Conservation (phyloP, 768 basidiomycete genomes). For the Tulasnella sp. region DNA sequence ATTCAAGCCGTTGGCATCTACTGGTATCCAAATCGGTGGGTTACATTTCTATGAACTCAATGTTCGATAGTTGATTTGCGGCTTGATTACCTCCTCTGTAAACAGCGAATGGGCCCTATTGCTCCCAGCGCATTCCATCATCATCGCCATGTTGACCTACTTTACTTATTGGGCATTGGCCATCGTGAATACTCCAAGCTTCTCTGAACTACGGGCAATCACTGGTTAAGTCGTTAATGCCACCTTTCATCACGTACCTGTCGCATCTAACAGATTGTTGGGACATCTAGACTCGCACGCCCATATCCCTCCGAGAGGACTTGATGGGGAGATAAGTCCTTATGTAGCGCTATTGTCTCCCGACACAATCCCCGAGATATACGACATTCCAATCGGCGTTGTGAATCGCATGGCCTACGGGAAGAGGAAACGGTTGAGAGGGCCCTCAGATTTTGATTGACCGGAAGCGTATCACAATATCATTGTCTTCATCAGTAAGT, state of each 20-base stretch:
- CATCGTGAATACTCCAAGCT: slow-evolving; percentile 55
- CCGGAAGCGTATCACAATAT: too few species aligned
- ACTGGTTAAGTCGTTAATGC: slow-evolving; percentile 39
- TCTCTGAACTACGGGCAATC: slow-evolving; percentile 55
- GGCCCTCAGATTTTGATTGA: too few species aligned
- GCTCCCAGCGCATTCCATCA: slow-evolving; percentile 64
- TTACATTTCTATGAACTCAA: too few species aligned
- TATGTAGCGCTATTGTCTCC: slow-evolving; percentile 39
- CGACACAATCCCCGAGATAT: slow-evolving; percentile 49
- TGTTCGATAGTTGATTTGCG: too few species aligned
- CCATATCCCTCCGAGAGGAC: slow-evolving; percentile 34
- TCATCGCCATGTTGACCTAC: slow-evolving; percentile 65
- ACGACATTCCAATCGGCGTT: slow-evolving; percentile 73
- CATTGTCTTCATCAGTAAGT: too few species aligned
- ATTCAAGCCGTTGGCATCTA: slow-evolving; percentile 55
- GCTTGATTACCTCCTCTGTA: neutral
- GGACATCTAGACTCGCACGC: slow-evolving; percentile 42
- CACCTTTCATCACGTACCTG: neutral
- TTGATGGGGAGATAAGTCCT: slow-evolving; percentile 27
- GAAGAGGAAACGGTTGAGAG: neutral
- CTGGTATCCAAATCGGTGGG: slow-evolving; percentile 85
- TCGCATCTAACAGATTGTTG: neutral
- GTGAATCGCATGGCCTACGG: slow-evolving; percentile 65
- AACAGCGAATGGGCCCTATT: slow-evolving; percentile 77
- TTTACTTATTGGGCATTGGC: slow-evolving; percentile 68